Conservation (phyloP, 2,329 filamentous ascomycete species). For the Incumbomyces delicatus region DNA sequence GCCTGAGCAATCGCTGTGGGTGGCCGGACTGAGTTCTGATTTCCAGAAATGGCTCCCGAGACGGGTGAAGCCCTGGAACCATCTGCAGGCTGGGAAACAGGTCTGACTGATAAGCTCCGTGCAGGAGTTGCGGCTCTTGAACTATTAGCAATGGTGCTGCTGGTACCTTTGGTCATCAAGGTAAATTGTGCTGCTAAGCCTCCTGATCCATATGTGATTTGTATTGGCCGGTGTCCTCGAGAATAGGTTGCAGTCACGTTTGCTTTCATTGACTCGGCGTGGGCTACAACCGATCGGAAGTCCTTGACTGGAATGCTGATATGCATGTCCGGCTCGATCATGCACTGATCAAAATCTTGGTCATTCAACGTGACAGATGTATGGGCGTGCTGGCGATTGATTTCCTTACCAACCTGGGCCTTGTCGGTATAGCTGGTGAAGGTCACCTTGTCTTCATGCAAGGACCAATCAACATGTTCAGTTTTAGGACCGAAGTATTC, state of each 20-base stretch:
- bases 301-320: conserved; percentile 56
- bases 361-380: conserved; percentile 54
- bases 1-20: neutral
- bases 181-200: conserved; percentile 52
- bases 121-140: conserved; percentile 28
- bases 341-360: conserved; percentile 52
- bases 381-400: conserved; percentile 55
- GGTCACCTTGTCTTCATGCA: conserved; percentile 47
- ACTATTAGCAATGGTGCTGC: conserved; percentile 30
- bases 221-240: conserved; percentile 48
- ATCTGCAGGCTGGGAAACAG: conserved; percentile 25
- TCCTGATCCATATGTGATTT: conserved; percentile 48
- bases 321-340: conserved; percentile 49
- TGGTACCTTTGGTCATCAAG: conserved; percentile 54
- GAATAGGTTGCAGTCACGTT: conserved; percentile 50
- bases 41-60: neutral
- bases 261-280: conserved; percentile 50
- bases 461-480: conserved; percentile 54
- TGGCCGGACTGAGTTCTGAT: neutral
- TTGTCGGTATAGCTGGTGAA: conserved; percentile 61
- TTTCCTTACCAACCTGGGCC: conserved; percentile 53
- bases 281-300: conserved; percentile 54
- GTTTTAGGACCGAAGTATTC: conserved; percentile 57
- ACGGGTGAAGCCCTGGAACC: conserved; percentile 7
- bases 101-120: conserved; percentile 31